Evolutionary conservation across 768 basidiomycete species (phyloP), one percentile per base, ranked within the genome.

Genomic region (Trametes villosa): DNA sequence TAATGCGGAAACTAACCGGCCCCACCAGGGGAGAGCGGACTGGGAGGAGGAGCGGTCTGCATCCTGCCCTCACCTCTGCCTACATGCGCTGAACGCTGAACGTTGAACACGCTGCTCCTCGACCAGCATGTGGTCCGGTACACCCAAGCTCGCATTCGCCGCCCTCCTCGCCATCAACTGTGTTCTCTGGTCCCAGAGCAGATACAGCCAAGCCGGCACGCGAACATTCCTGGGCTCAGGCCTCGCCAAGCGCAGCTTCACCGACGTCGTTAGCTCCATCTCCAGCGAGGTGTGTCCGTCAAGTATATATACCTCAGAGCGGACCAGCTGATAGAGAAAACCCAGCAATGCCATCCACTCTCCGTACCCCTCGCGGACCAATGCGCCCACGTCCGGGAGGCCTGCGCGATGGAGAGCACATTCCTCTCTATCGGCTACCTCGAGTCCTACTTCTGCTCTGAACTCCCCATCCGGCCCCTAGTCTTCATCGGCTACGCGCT

Each of bases 401-500:
- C 71, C n/a, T 94, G 92, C 72, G 77, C 83, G 2, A 63, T 73
- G 11, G 77, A 87, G 15, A 74, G 79, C 5, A 92, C 92, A 0
- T 78, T 92, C 68, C 83, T 93, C 46, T 81, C 83, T 26, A 81
- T 94, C 31, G 78, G 84, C 17, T 94, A 94, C 71, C 79, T 92
- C 20, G 78, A 78, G 38, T 67, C 73, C 17, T 94, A 93, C 72
- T 94, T 87, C 69, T 94, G 92, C 72, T 74, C 88, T 1, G 75
- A 81, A 4, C 65, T 75, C 8, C 42, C 83, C 17, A 33, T 84
- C 3, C 84, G 90, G 9, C 87, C 90, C 0, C 56, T 86, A 12
- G 67, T 83, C 4, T 93, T 94, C 74, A 65, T 71, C 3, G 85
- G 79, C 40, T 82, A 94, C 62, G 63, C 92, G 11, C 42, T 89